A percentile compares a stretch with the other conserved stretches of the same genome.
phyloP scores from a whole-genome alignment of 2,329 filamentous ascomycete genomes.

The Neoscytalidium dimidiatum region DNA sequence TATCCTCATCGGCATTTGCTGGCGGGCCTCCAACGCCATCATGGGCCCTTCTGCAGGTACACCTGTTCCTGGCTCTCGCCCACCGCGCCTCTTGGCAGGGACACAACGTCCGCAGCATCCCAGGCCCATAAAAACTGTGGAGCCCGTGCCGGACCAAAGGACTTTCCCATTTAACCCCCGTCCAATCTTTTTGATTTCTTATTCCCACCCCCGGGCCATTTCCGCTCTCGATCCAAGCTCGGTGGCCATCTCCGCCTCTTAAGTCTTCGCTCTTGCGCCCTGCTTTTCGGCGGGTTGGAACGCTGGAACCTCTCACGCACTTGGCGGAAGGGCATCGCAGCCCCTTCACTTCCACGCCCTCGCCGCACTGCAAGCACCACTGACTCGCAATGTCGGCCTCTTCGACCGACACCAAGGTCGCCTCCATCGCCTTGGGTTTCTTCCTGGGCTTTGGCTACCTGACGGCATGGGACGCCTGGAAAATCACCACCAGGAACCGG shows the following conservation, averaged over 20 bases:
- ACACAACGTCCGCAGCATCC: neutral
- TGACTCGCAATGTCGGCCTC: neutral
- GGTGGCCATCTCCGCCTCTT: neutral
- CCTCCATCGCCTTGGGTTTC: slow-evolving; percentile 13
- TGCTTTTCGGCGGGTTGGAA: neutral
- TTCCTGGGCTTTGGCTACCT: slow-evolving; percentile 16
- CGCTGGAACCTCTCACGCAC: neutral
- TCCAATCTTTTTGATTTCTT: neutral
- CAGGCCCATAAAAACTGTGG: slow-evolving; percentile 8
- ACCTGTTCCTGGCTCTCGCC: neutral
- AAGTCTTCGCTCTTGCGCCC: neutral
- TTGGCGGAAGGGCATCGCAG: neutral
- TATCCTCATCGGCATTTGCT: neutral
- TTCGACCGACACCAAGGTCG: neutral
- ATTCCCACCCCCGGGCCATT: neutral
- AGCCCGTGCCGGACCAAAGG: neutral
- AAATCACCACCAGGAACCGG: slow-evolving; percentile 8
- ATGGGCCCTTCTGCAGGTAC: neutral
- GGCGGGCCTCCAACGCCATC: neutral
- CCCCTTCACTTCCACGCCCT: neutral
- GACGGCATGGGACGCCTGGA: slow-evolving; percentile 14
- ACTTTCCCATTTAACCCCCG: neutral
- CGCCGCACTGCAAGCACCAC: neutral
- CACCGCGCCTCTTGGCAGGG: neutral
- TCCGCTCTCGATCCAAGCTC: neutral